Base-by-base conservation (phyloP, 2,329 filamentous ascomycete genomes). In the Colletotrichum gigasporum region DNA sequence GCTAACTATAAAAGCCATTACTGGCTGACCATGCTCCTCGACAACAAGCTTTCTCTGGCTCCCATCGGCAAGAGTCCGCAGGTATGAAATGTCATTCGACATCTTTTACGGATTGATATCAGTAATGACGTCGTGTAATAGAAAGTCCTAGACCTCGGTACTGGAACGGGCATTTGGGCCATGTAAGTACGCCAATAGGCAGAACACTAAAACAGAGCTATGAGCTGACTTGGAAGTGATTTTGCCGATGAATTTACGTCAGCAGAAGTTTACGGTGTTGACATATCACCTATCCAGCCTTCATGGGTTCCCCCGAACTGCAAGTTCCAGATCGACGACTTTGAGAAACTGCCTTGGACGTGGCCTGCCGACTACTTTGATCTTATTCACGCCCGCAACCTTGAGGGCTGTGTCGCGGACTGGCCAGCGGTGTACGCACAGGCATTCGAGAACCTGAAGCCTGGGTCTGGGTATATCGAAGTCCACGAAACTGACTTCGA, bases 311-410 rank as follows among this genome's bases (percentile, higher is more conserved):
- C 88, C 0, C 80, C 82, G 14, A 91, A 91, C 69, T 86, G 89
- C 55, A 83, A 84, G 64, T 91, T 90, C 61, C 81, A 89, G 57
- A 82, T 90, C 37, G 88, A 91, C 71, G 87, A 91, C 67, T 82
- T 87, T 32, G 85, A 86, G 65, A 79, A 74, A 16, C 72, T 78
- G 5, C 73, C 75, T 0, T 82, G 79, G 79, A 85, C 76, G 72
- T 86, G 76, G 34, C 77, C 81, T 0, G 70, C 77, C 0, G 69
- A 80, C 54, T 72, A 80, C 53, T 88, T 88, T 67, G 87, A 90
- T 73, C 86, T 83, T 67, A 81, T 91, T 42, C 88, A 90, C 71
- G 80, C 83, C 2, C 83, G 85, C 22, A 77, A 83, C 60, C 76
- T 89, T 70, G 76, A 80, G 0, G 87, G 87, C 11, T 81, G 81